Base-by-base conservation (phyloP, 768 basidiomycete species). In the Leccinum subgranulosum region DNA sequence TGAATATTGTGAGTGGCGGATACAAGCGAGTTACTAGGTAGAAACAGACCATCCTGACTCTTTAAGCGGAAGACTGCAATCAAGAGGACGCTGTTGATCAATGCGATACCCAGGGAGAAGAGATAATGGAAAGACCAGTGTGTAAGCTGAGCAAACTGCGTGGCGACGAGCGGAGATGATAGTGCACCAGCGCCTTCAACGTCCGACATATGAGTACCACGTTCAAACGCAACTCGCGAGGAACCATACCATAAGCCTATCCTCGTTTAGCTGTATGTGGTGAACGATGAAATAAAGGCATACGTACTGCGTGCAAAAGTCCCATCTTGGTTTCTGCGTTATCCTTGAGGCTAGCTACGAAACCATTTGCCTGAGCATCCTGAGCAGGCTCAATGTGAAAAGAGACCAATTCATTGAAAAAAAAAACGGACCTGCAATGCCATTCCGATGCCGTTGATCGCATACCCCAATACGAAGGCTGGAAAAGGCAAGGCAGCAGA, bases 61-160 rank as follows among this genome's bases (percentile, higher is more conserved):
- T 84, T 85, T 51, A 88, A 72, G n/a, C 83, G 79, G 73, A 94
- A 93, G 4, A 89, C 81, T 3, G 64, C 55, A 2, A 79, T 60
- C 5, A 94, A 70, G 4, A 84, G 52, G 12, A 79, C 39, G 1
- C 79, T 75, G 60, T 89, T 92, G 43, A 75, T 60, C 15, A 84
- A 54, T 0, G 88, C 84, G n/a, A 94, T 61, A 1, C 83, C 86
- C 0, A 93, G 71, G 0, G 90, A 90, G 1, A 75, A 75, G 9
- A 93, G 77, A 65, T 85, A 94, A 68, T 93, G 88, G 68, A 88
- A 87, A 1, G 85, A 88, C 92, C 92, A 94, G 33, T 74, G 79
- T 0, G 61, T 69, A 23, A 82, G 64, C 55, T 84, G 82, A 0
- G 89, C 77, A 61, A 95, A 94, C 56, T 92, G 88, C 0, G 94